Evolutionary conservation across 441 rosid genomes (phyloP).

Genomic region (Francoa sonchifolia): DNA sequence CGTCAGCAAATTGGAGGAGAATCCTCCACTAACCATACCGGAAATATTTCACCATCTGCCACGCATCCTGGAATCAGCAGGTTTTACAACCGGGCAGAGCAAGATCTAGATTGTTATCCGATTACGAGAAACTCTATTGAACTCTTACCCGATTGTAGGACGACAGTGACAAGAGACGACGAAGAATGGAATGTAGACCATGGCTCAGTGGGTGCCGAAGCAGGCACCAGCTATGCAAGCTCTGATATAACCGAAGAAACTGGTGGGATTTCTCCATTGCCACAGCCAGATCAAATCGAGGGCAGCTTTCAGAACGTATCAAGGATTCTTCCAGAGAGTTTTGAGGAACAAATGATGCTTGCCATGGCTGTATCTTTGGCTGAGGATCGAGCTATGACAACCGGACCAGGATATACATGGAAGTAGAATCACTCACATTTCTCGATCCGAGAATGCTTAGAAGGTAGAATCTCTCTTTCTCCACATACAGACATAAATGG

Average conservation of each 20-base stretch:
- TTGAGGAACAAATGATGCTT: slow-evolving; percentile 93
- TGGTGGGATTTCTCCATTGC: slow-evolving; percentile 18
- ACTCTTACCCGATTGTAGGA: slow-evolving; percentile 21
- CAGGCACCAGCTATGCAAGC: slow-evolving; percentile 53
- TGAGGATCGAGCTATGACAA: slow-evolving; percentile 49
- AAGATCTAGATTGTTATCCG: slow-evolving; percentile 25
- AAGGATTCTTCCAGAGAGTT: slow-evolving; percentile 59
- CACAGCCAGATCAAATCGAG: slow-evolving; percentile 21
- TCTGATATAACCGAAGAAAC: slow-evolving; percentile 38
- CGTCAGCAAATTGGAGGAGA: slow-evolving; percentile 67
- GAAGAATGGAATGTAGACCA: slow-evolving; percentile 41
- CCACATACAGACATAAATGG: slow-evolving; percentile 16
- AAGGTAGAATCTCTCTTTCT: slow-evolving; percentile 7
- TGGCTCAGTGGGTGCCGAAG: slow-evolving; percentile 44
- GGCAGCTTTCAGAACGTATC: slow-evolving; percentile 28
- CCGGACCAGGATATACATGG: slow-evolving; percentile 50
- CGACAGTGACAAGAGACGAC: slow-evolving; percentile 20
- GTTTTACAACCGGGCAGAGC: slow-evolving; percentile 23
- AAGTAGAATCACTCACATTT: slow-evolving; percentile 28
- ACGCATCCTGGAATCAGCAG: slow-evolving; percentile 26
- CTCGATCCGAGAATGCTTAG: slow-evolving; percentile 10
- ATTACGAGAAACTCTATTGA: slow-evolving; percentile 19
- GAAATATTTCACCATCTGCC: slow-evolving; percentile 17
- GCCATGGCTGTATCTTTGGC: slow-evolving; percentile 92
- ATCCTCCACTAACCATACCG: slow-evolving; percentile 27